These are phyloP conservation scores for Calocera viscosa DNA, from an alignment of 768 basidiomycete genomes.

Conservation along the genomic window DNA sequence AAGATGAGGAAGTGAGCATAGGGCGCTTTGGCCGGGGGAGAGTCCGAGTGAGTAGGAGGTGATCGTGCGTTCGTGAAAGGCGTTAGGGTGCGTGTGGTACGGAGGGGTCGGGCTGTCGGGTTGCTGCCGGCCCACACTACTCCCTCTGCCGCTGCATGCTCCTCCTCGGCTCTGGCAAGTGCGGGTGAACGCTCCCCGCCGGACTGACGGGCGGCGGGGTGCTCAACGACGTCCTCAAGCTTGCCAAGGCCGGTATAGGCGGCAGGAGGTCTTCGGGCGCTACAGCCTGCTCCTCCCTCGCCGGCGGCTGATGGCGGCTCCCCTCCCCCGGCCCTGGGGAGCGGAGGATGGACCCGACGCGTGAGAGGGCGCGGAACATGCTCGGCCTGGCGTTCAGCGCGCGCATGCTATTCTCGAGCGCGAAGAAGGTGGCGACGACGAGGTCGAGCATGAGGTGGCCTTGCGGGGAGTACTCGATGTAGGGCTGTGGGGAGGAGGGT, in stretches of 20 bases:
- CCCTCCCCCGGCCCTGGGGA: not conserved
- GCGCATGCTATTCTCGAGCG: not conserved
- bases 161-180: not conserved
- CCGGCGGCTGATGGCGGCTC: not conserved
- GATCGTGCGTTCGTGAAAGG: no score
- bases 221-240: not conserved
- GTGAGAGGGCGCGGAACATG: not conserved
- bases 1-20: no score
- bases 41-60: no score
- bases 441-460: conserved; percentile 4
- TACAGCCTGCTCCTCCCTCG: not conserved
- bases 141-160: not conserved
- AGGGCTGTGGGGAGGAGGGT: not conserved
- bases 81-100: no score
- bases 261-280: not conserved
- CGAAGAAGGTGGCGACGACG: conserved; percentile 5
- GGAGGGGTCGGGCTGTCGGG: no score
- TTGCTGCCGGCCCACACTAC: no score
- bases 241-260: not conserved
- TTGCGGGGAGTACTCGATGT: not conserved
- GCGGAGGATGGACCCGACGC: not conserved
- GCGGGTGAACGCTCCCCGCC: not conserved
- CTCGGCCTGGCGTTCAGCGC: not conserved
- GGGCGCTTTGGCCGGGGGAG: no score
- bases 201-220: not conserved